Percentiles rank a stretch among this genome's conserved stretches.
Evolutionary conservation across 2,329 filamentous ascomycete genomes (phyloP).

Genomic region (Apiospora sp.): DNA sequence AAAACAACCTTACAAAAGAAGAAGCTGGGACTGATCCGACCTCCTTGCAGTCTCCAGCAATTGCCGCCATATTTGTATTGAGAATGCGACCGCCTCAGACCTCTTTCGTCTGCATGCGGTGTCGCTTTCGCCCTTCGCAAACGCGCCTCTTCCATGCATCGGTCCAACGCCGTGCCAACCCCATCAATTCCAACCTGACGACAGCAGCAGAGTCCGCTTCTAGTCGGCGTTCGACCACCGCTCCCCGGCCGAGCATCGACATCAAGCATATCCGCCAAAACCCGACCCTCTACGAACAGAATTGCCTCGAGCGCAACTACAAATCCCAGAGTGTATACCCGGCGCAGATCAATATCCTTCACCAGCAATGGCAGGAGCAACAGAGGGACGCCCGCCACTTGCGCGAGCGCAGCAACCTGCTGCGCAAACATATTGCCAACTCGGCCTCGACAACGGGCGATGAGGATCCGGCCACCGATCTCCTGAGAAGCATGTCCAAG

Average conservation of each 20-base stretch:
- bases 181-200: constrained; percentile 27
- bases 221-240: constrained; percentile 67
- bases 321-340: constrained; percentile 61
- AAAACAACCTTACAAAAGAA: not conserved
- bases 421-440: constrained; percentile 66
- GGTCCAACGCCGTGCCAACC: constrained; percentile 30
- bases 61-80: not conserved
- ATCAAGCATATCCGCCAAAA: constrained; percentile 91
- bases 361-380: constrained; percentile 65
- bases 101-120: constrained; percentile 38
- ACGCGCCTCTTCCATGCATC: constrained; percentile 32
- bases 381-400: constrained; percentile 68
- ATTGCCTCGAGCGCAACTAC: constrained; percentile 89
- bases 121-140: constrained; percentile 35
- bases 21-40: not conserved
- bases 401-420: constrained; percentile 71
- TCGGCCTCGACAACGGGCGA: constrained; percentile 54
- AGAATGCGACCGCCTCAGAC: constrained; percentile 35
- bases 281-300: constrained; percentile 79
- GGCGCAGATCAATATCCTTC: constrained; percentile 61
- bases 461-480: constrained; percentile 46
- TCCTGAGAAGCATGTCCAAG: constrained; percentile 44
- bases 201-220: constrained; percentile 31
- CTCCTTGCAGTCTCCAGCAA: not conserved
- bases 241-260: constrained; percentile 82